These are phyloP conservation scores for Cephalotrichum gorgonifer DNA, from an alignment of 2,329 filamentous ascomycete species.

Conservation along the genomic window DNA sequence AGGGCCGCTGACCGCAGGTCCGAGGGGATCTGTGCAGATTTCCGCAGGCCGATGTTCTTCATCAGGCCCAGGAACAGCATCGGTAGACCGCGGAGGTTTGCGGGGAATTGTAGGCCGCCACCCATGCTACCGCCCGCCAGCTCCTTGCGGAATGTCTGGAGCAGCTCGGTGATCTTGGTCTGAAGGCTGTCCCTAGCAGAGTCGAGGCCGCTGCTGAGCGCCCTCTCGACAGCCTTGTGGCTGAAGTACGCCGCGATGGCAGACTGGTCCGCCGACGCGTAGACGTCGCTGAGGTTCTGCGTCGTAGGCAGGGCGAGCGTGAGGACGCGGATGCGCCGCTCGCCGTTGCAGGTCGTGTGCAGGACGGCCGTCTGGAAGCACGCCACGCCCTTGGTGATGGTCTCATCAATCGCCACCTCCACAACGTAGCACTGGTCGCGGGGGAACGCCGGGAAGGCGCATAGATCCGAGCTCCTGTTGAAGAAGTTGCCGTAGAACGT, in stretches of 20 bases:
- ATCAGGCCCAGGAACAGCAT: conserved; percentile 88
- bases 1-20: conserved; percentile 90
- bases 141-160: conserved; percentile 95
- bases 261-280: conserved; percentile 88
- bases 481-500: conserved; percentile 99
- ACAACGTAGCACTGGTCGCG: conserved; percentile 96
- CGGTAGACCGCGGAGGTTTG: conserved; percentile 80
- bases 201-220: conserved; percentile 76
- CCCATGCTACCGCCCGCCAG: conserved; percentile 93
- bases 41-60: conserved; percentile 89
- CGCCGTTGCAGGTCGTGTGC: conserved; percentile 95
- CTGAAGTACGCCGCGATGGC: conserved; percentile 91
- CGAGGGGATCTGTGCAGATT: conserved; percentile 86
- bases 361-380: conserved; percentile 91
- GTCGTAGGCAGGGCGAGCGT: conserved; percentile 90
- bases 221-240: conserved; percentile 92
- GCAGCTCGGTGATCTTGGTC: conserved; percentile 80
- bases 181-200: conserved; percentile 85
- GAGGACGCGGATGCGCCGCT: conserved; percentile 88
- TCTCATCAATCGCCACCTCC: conserved; percentile 96
- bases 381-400: conserved; percentile 78
- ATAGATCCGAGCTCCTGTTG: conserved; percentile 94
- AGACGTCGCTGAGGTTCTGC: conserved; percentile 79
- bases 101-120: conserved; percentile 85
- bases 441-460: conserved; percentile 95